These are phyloP conservation scores for Nannizziopsis arthrosporioides DNA, from an alignment of 2,329 filamentous ascomycete species.

Conservation along the genomic window DNA sequence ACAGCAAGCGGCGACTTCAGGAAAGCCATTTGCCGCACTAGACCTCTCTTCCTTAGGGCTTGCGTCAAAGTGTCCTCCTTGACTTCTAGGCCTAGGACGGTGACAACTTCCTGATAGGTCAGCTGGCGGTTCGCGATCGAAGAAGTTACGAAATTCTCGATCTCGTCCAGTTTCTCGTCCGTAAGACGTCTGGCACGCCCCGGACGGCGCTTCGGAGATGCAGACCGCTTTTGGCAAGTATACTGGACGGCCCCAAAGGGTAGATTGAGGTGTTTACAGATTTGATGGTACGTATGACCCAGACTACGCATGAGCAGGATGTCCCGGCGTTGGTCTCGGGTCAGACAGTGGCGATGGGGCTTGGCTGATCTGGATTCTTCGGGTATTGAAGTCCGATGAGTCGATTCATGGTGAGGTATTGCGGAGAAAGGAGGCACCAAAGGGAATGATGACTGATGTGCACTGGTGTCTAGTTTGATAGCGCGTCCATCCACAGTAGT, in stretches of 20 bases:
- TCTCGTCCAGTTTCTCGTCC: slow-evolving; percentile 10
- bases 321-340: slow-evolving; percentile 18
- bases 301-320: slow-evolving; percentile 18
- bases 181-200: not conserved
- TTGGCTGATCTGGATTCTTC: slow-evolving; percentile 7
- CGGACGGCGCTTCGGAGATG: slow-evolving; percentile 12
- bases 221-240: slow-evolving; percentile 13
- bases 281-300: slow-evolving; percentile 16
- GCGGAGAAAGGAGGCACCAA: not conserved
- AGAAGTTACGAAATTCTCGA: slow-evolving; percentile 10
- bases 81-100: slow-evolving; percentile 4
- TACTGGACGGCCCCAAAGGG: slow-evolving; percentile 16
- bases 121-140: slow-evolving; percentile 10
- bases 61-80: slow-evolving; percentile 10
- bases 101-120: slow-evolving; percentile 10
- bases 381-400: slow-evolving; percentile 1
- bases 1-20: slow-evolving; percentile 6
- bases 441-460: not conserved
- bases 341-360: slow-evolving; percentile 11
- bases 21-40: slow-evolving; percentile 12
- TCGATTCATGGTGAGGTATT: not conserved
- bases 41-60: slow-evolving; percentile 7
- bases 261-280: slow-evolving; percentile 15
- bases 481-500: too few species aligned
- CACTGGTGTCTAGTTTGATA: not conserved